Conservation (phyloP, 331 rosid genomes). For the Telfairia occidentalis region DNA sequence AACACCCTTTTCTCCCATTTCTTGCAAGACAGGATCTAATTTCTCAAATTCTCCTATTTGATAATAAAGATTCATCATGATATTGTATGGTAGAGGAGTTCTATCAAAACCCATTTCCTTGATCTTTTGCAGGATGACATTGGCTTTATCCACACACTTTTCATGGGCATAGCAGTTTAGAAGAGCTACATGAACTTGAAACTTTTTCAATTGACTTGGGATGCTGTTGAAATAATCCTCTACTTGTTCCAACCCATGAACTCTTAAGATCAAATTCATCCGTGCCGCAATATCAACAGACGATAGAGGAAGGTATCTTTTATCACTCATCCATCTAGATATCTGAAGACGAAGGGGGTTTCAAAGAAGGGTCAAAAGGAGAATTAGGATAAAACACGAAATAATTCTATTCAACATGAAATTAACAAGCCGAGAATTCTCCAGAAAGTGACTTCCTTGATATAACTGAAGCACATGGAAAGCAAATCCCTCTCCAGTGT, state of each 20-base stretch:
- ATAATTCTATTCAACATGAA: neutral
- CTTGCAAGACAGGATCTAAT: neutral
- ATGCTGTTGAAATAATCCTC: slow-evolving; percentile 6
- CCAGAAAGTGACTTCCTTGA: neutral
- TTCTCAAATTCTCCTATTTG: slow-evolving; percentile 5
- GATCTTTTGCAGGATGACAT: neutral
- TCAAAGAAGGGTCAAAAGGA: neutral
- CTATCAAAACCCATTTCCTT: slow-evolving; percentile 1
- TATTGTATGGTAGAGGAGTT: neutral
- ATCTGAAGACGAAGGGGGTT: neutral
- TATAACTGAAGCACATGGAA: neutral
- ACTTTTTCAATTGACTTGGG: neutral
- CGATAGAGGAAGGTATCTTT: neutral
- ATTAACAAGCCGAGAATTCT: neutral
- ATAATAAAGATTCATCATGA: slow-evolving; percentile 5
- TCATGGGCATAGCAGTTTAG: neutral
- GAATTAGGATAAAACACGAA: neutral
- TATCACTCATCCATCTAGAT: slow-evolving; percentile 7
- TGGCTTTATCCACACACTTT: slow-evolving; percentile 4
- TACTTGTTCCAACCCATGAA: neutral
- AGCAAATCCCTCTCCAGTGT: neutral
- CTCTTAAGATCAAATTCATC: slow-evolving; percentile 9
- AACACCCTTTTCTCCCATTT: neutral
- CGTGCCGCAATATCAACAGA: neutral
- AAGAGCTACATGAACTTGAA: neutral